These are phyloP conservation scores for Erysimum cheiranthoides DNA, from an alignment of 345 rosid species.

Conservation along the genomic window DNA sequence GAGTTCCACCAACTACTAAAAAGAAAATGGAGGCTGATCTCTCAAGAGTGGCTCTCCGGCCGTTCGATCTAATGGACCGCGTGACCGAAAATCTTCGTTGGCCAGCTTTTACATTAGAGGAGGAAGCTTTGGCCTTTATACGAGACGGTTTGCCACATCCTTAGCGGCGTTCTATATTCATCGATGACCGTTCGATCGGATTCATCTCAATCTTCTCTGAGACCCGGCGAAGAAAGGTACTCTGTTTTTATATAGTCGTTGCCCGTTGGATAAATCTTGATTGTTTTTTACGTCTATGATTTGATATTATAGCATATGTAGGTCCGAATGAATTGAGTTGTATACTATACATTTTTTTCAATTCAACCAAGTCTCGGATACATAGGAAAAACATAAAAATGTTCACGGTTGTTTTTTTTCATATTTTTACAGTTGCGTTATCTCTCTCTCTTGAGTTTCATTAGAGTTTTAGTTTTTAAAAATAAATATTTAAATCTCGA, in stretches of 20 bases:
- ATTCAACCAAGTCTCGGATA: too few relatives aligned
- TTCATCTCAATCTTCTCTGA: conserved; percentile 49
- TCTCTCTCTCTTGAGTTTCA: too few relatives aligned
- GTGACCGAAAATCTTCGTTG: conserved; percentile 47
- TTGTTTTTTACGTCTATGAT: too few relatives aligned
- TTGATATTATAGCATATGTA: not conserved
- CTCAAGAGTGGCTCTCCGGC: conserved; percentile 47
- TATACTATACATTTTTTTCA: too few relatives aligned
- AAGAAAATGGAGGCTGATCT: conserved; percentile 36
- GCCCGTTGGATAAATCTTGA: too few relatives aligned
- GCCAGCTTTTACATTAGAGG: conserved; percentile 46
- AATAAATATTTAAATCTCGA: too few relatives aligned
- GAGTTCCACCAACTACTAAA: conserved; percentile 15
- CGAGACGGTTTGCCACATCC: conserved; percentile 55
- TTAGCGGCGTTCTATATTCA: conserved; percentile 58
- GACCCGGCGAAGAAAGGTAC: conserved; percentile 39
- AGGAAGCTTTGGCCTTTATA: conserved; percentile 51
- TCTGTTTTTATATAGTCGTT: too few relatives aligned
- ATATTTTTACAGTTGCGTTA: too few relatives aligned
- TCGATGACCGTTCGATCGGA: conserved; percentile 52
- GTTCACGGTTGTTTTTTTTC: too few relatives aligned
- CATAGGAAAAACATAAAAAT: too few relatives aligned
- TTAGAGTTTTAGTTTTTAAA: too few relatives aligned
- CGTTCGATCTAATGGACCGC: conserved; percentile 44
- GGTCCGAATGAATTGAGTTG: not conserved